Evolutionary conservation across 345 rosid species (phyloP).

Genomic region (Barbarea vulgaris): DNA sequence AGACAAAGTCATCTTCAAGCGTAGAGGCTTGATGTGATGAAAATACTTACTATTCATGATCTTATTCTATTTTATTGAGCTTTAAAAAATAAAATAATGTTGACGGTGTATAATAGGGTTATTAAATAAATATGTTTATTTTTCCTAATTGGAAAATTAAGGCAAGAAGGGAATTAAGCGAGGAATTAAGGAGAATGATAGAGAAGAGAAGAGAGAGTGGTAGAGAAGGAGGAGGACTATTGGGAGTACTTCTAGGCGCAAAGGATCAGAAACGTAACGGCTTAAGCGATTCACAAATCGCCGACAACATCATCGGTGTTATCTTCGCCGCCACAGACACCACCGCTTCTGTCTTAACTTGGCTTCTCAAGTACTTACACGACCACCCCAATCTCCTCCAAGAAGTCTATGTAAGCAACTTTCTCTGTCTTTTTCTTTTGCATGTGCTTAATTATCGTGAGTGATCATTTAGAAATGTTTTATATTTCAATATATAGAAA

Average conservation of each 20-base stretch:
- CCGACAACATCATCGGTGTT: slow-evolving; percentile 90
- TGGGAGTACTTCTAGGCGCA: slow-evolving; percentile 63
- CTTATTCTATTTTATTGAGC: neutral
- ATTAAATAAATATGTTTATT: neutral
- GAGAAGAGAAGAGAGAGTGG: slow-evolving; percentile 60
- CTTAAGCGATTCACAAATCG: slow-evolving; percentile 79
- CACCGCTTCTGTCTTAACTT: slow-evolving; percentile 83
- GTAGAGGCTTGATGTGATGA: slow-evolving; percentile 22
- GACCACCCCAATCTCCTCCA: slow-evolving; percentile 62
- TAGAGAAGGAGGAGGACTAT: slow-evolving; percentile 59
- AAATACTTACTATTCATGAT: neutral
- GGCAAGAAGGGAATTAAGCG: slow-evolving; percentile 74
- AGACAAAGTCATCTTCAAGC: slow-evolving; percentile 20
- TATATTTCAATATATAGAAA: neutral
- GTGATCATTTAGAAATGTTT: neutral
- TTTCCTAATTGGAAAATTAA: slow-evolving; percentile 25
- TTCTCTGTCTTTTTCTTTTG: neutral
- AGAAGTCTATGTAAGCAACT: slow-evolving; percentile 59
- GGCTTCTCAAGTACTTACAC: slow-evolving; percentile 85
- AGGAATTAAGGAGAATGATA: slow-evolving; percentile 59
- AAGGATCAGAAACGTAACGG: slow-evolving; percentile 46
- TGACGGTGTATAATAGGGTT: neutral
- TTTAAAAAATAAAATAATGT: neutral
- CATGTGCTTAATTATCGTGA: neutral
- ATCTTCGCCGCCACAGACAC: slow-evolving; percentile 97